These are phyloP conservation scores for Cadophora sp. DNA, from an alignment of 2,329 filamentous ascomycete species.

Conservation along the genomic window DNA sequence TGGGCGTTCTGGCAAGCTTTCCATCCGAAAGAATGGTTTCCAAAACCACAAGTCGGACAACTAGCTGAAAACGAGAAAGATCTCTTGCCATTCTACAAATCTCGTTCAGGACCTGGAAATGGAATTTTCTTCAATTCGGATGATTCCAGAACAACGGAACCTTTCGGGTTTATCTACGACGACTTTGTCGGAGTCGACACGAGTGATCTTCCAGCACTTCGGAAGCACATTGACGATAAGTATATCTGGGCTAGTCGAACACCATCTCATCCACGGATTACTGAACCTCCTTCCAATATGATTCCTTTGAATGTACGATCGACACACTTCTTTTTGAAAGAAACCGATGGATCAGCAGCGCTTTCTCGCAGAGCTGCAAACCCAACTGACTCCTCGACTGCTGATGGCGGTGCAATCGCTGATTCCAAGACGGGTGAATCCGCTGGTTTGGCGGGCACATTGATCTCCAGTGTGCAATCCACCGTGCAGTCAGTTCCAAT, in stretches of 20 bases:
- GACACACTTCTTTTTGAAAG: constrained; percentile 16
- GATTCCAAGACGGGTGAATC: constrained; percentile 12
- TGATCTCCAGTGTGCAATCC: constrained; percentile 9
- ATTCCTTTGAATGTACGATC: constrained; percentile 10
- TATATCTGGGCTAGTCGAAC: constrained; percentile 19
- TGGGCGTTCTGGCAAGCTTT: constrained; percentile 22
- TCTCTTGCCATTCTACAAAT: constrained; percentile 12
- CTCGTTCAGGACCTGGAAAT: constrained; percentile 10
- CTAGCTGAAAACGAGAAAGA: constrained; percentile 11
- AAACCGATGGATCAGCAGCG: constrained; percentile 10
- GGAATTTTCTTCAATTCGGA: constrained; percentile 12
- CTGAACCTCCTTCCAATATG: constrained; percentile 18
- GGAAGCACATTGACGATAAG: constrained; percentile 16
- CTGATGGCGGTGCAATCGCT: constrained; percentile 9
- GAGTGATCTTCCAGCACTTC: constrained; percentile 4
- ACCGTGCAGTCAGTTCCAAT: constrained; percentile 9
- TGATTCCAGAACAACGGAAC: constrained; percentile 11
- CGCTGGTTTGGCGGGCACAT: constrained; percentile 5
- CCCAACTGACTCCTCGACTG: constrained; percentile 9
- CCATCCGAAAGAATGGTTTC: constrained; percentile 18
- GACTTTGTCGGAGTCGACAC: constrained; percentile 8
- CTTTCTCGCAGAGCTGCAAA: constrained; percentile 7
- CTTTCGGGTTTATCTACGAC: constrained; percentile 11
- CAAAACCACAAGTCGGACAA: constrained; percentile 8
- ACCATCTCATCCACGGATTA: neutral